A percentile compares a stretch with the other conserved stretches of the same genome.
Conservation (phyloP, 352 stramenopile species). For the Phytophthora uliginosa region DNA sequence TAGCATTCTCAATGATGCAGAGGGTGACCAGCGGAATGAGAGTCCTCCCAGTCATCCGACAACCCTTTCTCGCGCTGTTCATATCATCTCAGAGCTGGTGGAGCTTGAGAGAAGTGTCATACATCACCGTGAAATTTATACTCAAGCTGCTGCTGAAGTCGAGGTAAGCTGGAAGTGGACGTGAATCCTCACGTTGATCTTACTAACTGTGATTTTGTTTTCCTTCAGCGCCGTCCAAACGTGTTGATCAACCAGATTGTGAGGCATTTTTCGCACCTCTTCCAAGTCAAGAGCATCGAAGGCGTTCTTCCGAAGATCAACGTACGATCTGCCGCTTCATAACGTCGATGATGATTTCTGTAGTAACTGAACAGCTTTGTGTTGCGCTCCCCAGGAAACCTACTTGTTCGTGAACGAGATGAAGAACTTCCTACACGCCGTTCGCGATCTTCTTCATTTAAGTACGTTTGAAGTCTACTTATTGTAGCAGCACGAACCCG, state of each 20-base stretch:
- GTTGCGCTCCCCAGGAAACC: conserved; percentile 56
- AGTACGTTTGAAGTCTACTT: conserved; percentile 46
- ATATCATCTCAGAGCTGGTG: conserved; percentile 82
- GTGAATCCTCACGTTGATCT: background rate
- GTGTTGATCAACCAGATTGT: conserved; percentile 91
- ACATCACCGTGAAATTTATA: conserved; percentile 85
- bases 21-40: conserved; percentile 14
- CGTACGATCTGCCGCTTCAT: conserved; percentile 33
- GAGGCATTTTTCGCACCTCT: conserved; percentile 89
- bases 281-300: conserved; percentile 87
- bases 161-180: conserved; percentile 49
- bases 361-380: conserved; percentile 6
- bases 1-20: conserved; percentile 36
- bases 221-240: conserved; percentile 67
- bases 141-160: conserved; percentile 76
- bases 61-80: conserved; percentile 68
- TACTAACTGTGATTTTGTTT: conserved; percentile 10
- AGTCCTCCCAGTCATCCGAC: conserved; percentile 35
- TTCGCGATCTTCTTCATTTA: conserved; percentile 73
- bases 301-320: conserved; percentile 94
- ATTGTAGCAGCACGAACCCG: background rate
- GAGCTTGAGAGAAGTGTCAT: conserved; percentile 88
- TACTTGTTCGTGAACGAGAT: conserved; percentile 92
- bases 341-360: background rate
- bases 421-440: conserved; percentile 80